Evolutionary conservation across 306 rosid species (phyloP).

Genomic region (Rubus idaeus): DNA sequence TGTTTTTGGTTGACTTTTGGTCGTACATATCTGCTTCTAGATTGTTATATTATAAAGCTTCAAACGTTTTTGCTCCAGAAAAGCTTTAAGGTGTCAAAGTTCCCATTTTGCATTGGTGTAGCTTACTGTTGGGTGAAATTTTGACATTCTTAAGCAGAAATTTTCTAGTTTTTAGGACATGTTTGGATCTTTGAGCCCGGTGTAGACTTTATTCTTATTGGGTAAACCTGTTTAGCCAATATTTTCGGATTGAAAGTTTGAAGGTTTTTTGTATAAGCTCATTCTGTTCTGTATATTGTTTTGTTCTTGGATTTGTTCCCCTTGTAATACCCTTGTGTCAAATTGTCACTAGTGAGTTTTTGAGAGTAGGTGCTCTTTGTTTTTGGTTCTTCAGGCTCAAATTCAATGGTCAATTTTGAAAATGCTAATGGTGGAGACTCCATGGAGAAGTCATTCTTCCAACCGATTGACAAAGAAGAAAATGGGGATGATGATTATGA

Average conservation of each 20-base stretch:
- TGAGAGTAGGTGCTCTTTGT: not conserved
- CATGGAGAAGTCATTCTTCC: constrained; percentile 49
- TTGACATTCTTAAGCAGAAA: not conserved
- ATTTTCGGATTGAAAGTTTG: not conserved
- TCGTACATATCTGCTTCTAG: not conserved
- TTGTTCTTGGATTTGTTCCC: not conserved
- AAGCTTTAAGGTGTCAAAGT: not conserved
- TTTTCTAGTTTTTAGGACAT: not conserved
- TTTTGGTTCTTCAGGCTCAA: constrained; percentile 50
- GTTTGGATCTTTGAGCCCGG: not conserved
- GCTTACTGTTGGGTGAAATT: not conserved
- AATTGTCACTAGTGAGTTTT: not conserved
- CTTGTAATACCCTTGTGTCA: not conserved
- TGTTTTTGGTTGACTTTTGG: constrained; percentile 13
- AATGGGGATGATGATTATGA: constrained; percentile 59
- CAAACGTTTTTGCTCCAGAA: not conserved
- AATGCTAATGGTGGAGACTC: constrained; percentile 38
- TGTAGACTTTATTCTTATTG: not conserved
- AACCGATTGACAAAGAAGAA: constrained; percentile 51
- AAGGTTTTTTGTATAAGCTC: not conserved
- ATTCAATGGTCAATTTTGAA: constrained; percentile 59
- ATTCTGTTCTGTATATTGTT: not conserved
- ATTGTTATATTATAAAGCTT: not conserved
- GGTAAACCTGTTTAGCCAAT: not conserved
- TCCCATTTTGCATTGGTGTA: not conserved